phyloP scores from a whole-genome alignment of 1,139 yeast genomes.

The Zhuliangozyma parablackwelliae region DNA sequence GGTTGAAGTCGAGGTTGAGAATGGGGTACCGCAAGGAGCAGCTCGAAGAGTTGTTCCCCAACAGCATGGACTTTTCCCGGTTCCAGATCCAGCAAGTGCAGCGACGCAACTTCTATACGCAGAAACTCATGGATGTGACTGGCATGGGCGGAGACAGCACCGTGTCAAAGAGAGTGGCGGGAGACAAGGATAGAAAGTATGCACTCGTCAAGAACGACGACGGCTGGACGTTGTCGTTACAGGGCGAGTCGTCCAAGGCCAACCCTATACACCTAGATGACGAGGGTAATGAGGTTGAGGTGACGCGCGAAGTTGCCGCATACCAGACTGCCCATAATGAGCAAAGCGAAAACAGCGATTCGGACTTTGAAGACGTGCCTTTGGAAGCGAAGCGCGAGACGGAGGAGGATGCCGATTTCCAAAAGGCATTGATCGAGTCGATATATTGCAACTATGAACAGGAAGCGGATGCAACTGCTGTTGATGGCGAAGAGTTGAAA shows the following conservation, averaged over 20 bases:
- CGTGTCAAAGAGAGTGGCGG: constrained; percentile 64
- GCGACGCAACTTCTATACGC: constrained; percentile 86
- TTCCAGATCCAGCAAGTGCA: constrained; percentile 93
- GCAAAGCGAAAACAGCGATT: constrained; percentile 26
- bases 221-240: constrained; percentile 82
- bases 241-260: constrained; percentile 31
- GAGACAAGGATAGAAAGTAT: constrained; percentile 77
- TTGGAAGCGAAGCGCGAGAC: constrained; percentile 20
- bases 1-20: constrained; percentile 82
- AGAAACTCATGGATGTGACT: constrained; percentile 74
- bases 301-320: constrained; percentile 5
- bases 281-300: constrained; percentile 4
- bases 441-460: constrained; percentile 28
- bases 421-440: constrained; percentile 33
- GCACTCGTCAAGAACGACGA: constrained; percentile 70
- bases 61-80: constrained; percentile 83
- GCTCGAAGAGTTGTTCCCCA: constrained; percentile 72
- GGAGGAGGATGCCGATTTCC: constrained; percentile 27
- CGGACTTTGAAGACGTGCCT: constrained; percentile 64
- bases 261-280: constrained; percentile 46
- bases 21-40: constrained; percentile 94
- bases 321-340: constrained; percentile 1
- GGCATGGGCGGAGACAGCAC: constrained; percentile 71
- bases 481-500: constrained; percentile 40
- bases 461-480: too few species aligned